Base-by-base conservation (phyloP, 192 early-diverging fungal genomes). In the Coemansia sp. region DNA sequence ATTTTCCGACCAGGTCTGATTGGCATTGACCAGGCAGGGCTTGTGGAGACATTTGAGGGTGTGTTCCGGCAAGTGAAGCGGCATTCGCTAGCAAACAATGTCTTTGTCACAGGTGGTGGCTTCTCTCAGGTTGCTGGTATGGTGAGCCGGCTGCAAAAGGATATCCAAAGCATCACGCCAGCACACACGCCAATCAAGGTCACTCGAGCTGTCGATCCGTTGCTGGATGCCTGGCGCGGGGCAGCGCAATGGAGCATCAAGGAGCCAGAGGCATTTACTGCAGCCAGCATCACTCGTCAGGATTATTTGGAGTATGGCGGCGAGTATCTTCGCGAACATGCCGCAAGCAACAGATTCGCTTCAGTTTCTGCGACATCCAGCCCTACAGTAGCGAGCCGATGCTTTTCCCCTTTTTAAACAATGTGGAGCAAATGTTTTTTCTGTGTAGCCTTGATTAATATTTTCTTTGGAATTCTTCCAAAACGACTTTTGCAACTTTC, bases 1-100 rank as follows among this genome's bases (percentile, higher is more conserved):
- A 69, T 95, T n/a, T 96, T 96, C 84, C 91, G 95, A 42, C 95
- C 95, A 5, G 81, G 84, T 12, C 89, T 95, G 23, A 74, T 91
- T 43, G 95, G 95, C 18, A 75, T 95, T 3, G 94, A 96, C 67
- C 92, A 95, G 69, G 91, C 95, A 2, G 95, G 95, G 0, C 65
- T 96, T 33, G 77, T 94, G 0, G 95, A 96, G 71, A 89, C 88
- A 8, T 63, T 91, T 40, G 84, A 88, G 34, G 85, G 86, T 64
- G 74, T 91, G 5, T 61, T 91, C 20, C 86, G 80, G 33, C 68
- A 64, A 12, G 67, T 69, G 33, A 34, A 33, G 23, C 64, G 63
- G n/a, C 7, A 64, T 18, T 68, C 70, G 48, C 56, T 84, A 13
- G 61, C 69, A 21, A 70, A 59, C 81, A 87, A 88, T 31, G 64